A percentile compares a stretch with the other conserved stretches of the same genome.
Conservation (phyloP, 306 rosid genomes). For the Albizia julibrissin region DNA sequence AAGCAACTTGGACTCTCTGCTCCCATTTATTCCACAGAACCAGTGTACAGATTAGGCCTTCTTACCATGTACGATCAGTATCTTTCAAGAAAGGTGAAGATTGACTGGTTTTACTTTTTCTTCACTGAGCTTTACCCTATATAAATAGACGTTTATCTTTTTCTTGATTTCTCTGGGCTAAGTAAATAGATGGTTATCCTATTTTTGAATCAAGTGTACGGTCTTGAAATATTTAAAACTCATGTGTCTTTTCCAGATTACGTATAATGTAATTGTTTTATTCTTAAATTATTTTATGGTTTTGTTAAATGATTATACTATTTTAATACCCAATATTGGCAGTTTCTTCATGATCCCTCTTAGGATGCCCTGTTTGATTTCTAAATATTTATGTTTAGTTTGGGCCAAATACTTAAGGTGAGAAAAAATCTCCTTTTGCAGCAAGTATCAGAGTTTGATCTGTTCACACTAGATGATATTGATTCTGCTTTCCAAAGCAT, state of each 20-base stretch:
- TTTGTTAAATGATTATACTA: not conserved
- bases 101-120: not conserved
- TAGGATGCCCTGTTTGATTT: not conserved
- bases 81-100: constrained; percentile 76
- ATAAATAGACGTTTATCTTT: not conserved
- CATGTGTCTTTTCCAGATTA: not conserved
- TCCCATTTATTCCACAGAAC: constrained; percentile 81
- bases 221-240: not conserved
- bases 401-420: constrained; percentile 27
- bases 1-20: constrained; percentile 86
- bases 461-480: constrained; percentile 87
- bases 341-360: not conserved
- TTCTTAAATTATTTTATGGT: not conserved
- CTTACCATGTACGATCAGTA: constrained; percentile 95
- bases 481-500: constrained; percentile 86
- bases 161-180: not conserved
- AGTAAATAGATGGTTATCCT: not conserved
- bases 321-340: not conserved
- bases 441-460: constrained; percentile 94
- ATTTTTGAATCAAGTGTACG: not conserved
- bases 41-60: constrained; percentile 84
- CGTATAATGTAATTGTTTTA: not conserved
- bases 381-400: not conserved
- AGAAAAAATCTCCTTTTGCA: constrained; percentile 44
- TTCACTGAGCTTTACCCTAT: not conserved